phyloP scores from a whole-genome alignment of 495 filamentous ascomycete species.

The Neurospora discreta region DNA sequence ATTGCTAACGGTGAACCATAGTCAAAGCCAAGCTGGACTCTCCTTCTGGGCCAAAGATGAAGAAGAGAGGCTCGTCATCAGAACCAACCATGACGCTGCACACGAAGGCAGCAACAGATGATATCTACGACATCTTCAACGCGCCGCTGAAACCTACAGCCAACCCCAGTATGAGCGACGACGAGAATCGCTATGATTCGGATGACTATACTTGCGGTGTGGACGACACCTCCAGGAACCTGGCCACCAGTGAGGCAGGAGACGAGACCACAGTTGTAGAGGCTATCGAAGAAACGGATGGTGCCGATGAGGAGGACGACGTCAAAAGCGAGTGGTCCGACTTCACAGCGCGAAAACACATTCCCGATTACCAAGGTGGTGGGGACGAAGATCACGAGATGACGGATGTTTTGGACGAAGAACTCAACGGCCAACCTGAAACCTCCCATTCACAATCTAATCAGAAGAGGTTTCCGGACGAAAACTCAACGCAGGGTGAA shows the following conservation, averaged over 20 bases:
- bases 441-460: not conserved
- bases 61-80: conserved; percentile 43
- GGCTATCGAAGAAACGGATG: conserved; percentile 34
- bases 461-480: not conserved
- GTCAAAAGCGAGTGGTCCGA: conserved; percentile 75
- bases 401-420: conserved; percentile 23
- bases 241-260: conserved; percentile 38
- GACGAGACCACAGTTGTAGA: conserved; percentile 19
- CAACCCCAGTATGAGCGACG: conserved; percentile 41
- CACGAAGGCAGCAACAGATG: conserved; percentile 88
- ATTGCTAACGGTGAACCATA: conserved; percentile 22
- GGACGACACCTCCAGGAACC: conserved; percentile 57
- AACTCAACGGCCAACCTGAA: not conserved
- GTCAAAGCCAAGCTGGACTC: conserved; percentile 91
- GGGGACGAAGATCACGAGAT: conserved; percentile 15
- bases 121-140: conserved; percentile 95
- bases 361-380: conserved; percentile 39
- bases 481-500: conserved; percentile 15
- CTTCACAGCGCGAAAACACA: conserved; percentile 63
- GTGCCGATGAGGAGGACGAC: conserved; percentile 46
- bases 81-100: conserved; percentile 97
- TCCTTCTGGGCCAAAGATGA: conserved; percentile 67
- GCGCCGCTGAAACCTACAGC: conserved; percentile 56
- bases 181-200: conserved; percentile 56
- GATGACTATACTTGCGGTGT: conserved; percentile 72